Base-by-base conservation (phyloP, 2,329 filamentous ascomycete species). In the Coniochaeta sp. region DNA sequence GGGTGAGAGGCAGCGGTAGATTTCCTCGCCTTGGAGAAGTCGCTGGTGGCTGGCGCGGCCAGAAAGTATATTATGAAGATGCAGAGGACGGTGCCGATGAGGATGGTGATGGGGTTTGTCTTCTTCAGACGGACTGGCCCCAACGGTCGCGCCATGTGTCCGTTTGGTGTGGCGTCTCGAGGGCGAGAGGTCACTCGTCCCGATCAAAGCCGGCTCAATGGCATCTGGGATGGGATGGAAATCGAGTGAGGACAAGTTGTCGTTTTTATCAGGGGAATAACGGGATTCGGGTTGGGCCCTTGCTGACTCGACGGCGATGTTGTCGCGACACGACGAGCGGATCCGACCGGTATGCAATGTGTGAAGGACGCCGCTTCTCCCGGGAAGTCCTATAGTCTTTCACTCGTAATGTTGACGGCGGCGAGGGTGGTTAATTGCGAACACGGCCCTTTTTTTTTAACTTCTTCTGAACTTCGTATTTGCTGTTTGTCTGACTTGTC, bases 71-170 rank as follows among this genome's bases (percentile, higher is more conserved):
- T 73, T 75, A 89, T 85, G 76, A 89, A 84, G 70, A 95, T 81
- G 73, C 87, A 87, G 61, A 95, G 82, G 61, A 90, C 76, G 66
- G 78, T 81, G 68, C 90, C 90, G 65, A 96, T 80, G 66, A 88
- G 73, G 64, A 93, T 78, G 59, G 89, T 93, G 70, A 89, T 81
- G 64, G 90, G 88, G 75, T 86, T 95, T 72, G 88, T 85, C 77
- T 89, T 89, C 77, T 90, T 90, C 71, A 93, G 83, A 76, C 90
- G 89, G 67, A 84, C 81, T 66, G 83, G 79, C 70, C 84, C 82
- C 79, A 87, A 79, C 72, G 81, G 77, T 71, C 81, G 79, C 70
- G 81, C 79, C 81, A 83, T 83, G 73, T 73, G 64, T 60, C 47
- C 30, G 54, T 22, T 64, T 52, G 63, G 65, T 58, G 60, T 60